Base-by-base conservation (phyloP, 1,284 basidiomycete genomes). In the Apiotrichum siamense region DNA sequence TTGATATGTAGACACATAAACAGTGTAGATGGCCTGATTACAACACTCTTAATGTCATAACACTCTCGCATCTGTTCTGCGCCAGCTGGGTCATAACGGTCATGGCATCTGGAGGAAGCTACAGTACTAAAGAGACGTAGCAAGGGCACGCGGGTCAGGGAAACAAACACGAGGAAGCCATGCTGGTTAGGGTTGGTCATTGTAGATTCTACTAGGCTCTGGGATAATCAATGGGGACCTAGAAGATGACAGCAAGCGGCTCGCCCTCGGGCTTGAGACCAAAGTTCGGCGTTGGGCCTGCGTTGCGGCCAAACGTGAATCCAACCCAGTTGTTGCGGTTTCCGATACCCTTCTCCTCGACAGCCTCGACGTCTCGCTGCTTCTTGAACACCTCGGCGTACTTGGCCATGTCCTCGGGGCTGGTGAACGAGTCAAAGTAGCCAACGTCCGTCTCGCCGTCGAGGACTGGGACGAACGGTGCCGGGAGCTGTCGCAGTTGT, bases 351-450 rank as follows among this genome's bases (percentile, higher is more conserved):
- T 86, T 87, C 77, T 97, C 93, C 70, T 81, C 82, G 24, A 97
- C 88, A 47, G 81, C 81, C 45, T 97, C 94, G 37, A 99, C 93
- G 70, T 96, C 92, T 64, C 78, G 79, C 76, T 97, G 92, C 76
- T 98, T 99, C 77, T 97, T 96, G 74, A 88, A 85, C 7, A 99
- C 96, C 74, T 99, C 96, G 31, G 88, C 87, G 67, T 93, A 94
- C 77, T 98, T 97, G 43, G 91, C 92, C 92, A 98, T 97, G 71
- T 99, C 96, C 60, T 93, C 90, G 9, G 81, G 78, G 23, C 82
- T 87, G 24, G 85, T 86, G 73, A 97, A 98, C 72, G 97, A 92
- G 73, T 99, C 96, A 78, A 97, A 99, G 77, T 98, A 98, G 12
- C 93, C 94, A 1, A 93, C 93, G 71, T 97, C 96, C 54, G 89